Conservation (phyloP, 2,329 filamentous ascomycete species). For the Trichoderma atrobrunneum region DNA sequence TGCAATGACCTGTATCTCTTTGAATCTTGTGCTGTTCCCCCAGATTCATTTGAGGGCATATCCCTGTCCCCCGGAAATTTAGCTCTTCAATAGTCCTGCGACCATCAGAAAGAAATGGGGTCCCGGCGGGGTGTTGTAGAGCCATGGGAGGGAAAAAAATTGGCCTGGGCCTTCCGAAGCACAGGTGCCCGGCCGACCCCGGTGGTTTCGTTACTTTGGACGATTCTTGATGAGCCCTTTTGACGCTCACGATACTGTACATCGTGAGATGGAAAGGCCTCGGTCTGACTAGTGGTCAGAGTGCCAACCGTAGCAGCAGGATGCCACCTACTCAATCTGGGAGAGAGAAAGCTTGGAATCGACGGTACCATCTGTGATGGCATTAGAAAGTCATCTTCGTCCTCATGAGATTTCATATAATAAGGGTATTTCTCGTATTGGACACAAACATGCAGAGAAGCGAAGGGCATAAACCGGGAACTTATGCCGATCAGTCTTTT, state of each 20-base stretch:
- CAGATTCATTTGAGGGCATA: conserved; percentile 2
- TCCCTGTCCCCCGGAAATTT: conserved; percentile 22
- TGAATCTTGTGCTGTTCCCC: conserved; percentile 1
- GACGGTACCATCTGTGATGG: background rate
- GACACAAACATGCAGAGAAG: background rate
- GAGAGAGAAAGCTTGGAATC: background rate
- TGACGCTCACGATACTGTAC: background rate
- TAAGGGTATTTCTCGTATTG: background rate
- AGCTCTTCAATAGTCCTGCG: conserved; percentile 21
- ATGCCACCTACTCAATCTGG: conserved; percentile 13
- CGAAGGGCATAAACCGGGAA: background rate
- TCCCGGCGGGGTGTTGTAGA: conserved; percentile 1
- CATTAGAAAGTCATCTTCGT: background rate
- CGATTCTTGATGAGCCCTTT: background rate
- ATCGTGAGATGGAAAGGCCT: background rate
- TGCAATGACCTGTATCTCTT: background rate
- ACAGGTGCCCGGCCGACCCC: background rate
- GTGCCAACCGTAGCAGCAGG: background rate
- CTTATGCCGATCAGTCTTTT: background rate
- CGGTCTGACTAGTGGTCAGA: background rate
- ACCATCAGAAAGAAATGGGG: conserved; percentile 14
- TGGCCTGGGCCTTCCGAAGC: conserved; percentile 7
- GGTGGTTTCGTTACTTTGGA: background rate
- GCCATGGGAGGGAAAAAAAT: background rate
- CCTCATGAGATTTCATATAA: background rate